phyloP scores from a whole-genome alignment of 2,329 filamentous ascomycete genomes.

The Fusarium anthophilum region DNA sequence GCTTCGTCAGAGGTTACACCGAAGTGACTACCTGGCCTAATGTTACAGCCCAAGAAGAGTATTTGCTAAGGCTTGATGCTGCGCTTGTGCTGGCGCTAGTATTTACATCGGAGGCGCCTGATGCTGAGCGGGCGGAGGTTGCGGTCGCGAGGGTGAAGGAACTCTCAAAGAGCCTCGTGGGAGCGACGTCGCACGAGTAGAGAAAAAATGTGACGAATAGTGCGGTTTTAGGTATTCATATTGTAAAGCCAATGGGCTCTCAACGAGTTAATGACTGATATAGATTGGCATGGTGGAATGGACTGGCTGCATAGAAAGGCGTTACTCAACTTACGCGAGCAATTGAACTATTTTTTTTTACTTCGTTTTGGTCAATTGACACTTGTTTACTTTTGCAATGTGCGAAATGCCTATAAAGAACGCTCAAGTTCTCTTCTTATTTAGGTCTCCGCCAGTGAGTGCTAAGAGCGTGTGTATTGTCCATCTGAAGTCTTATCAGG shows the following conservation, averaged over 20 bases:
- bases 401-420: accelerated
- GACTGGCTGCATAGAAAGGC: not conserved
- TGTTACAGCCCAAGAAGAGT: accelerated
- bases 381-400: accelerated
- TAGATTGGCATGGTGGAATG: not conserved
- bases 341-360: not conserved
- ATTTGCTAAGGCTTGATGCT: not conserved
- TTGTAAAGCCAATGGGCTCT: not conserved
- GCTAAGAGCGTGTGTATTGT: not conserved
- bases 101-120: not conserved
- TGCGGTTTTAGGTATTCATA: too few species aligned
- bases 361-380: accelerated
- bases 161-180: not conserved
- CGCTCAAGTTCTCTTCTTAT: not conserved
- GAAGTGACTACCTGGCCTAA: accelerated
- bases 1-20: not conserved
- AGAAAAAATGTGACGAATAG: not conserved
- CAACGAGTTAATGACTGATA: not conserved
- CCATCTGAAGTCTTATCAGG: not conserved
- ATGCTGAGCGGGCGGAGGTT: not conserved
- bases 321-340: not conserved
- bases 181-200: not conserved
- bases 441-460: not conserved
- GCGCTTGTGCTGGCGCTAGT: slow-evolving; percentile 15
- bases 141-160: not conserved